phyloP scores from a whole-genome alignment of 2,329 filamentous ascomycete genomes.

The Alternaria sp. region DNA sequence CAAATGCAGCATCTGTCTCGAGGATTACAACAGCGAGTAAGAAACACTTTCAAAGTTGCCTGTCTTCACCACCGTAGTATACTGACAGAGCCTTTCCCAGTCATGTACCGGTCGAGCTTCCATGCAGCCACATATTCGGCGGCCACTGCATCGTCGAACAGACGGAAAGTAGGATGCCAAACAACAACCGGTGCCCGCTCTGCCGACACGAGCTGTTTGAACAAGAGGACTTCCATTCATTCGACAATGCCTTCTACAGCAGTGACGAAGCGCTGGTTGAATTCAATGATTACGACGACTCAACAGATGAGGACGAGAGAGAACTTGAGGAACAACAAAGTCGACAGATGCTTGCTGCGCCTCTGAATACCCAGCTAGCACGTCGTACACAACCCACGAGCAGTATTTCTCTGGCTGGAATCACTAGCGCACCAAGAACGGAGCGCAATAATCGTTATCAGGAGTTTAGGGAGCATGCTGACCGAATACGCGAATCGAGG shows the following conservation, averaged over 20 bases:
- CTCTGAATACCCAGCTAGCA: not conserved
- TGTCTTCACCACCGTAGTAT: not conserved
- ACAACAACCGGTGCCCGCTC: conserved; percentile 4
- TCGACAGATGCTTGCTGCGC: not conserved
- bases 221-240: not conserved
- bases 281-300: not conserved
- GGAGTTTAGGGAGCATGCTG: not conserved
- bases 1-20: conserved; percentile 10
- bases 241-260: not conserved
- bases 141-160: conserved; percentile 7
- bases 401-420: not conserved
- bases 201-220: conserved; percentile 2
- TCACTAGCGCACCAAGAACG: not conserved
- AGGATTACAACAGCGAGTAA: conserved; percentile 5
- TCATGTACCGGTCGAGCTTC: conserved; percentile 5
- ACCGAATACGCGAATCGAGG: not conserved
- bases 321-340: not conserved
- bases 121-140: conserved; percentile 9
- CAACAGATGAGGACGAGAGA: not conserved
- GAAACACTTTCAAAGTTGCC: not conserved
- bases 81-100: not conserved
- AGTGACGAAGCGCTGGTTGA: not conserved
- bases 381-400: not conserved
- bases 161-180: not conserved
- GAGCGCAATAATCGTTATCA: not conserved